Percentiles rank a stretch among this genome's conserved stretches.
Conservation (phyloP, 306 rosid genomes). For the Castanospermum australe region DNA sequence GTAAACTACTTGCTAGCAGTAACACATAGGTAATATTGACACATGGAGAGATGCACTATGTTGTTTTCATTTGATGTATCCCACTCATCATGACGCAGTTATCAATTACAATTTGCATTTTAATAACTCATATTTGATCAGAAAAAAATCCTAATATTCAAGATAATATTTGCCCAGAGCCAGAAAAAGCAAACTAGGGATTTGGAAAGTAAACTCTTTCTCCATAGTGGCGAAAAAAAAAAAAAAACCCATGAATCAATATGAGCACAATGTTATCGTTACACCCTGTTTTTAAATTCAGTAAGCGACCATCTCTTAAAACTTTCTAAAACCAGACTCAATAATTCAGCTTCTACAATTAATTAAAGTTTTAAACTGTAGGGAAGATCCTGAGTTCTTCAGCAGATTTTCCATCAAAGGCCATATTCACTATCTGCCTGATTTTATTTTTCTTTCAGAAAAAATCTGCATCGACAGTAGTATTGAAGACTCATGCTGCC, state of each 20-base stretch:
- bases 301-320: background rate
- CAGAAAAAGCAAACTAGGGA: too few species aligned
- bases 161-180: background rate
- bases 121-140: too few species aligned
- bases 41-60: too few species aligned
- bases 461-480: background rate
- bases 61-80: background rate
- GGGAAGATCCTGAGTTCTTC: background rate
- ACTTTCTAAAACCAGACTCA: background rate
- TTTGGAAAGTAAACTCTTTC: background rate
- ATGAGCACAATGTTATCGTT: background rate
- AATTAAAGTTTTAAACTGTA: background rate
- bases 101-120: background rate
- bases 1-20: background rate
- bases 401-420: background rate
- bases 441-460: background rate
- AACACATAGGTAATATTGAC: background rate
- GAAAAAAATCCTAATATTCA: background rate
- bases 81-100: background rate
- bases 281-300: background rate
- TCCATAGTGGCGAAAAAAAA: background rate
- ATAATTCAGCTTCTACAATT: background rate
- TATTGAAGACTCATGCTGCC: background rate
- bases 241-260: background rate
- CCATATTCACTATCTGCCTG: background rate